Base-by-base conservation (phyloP, 2,329 filamentous ascomycete genomes). In the Aureobasidium sp. region DNA sequence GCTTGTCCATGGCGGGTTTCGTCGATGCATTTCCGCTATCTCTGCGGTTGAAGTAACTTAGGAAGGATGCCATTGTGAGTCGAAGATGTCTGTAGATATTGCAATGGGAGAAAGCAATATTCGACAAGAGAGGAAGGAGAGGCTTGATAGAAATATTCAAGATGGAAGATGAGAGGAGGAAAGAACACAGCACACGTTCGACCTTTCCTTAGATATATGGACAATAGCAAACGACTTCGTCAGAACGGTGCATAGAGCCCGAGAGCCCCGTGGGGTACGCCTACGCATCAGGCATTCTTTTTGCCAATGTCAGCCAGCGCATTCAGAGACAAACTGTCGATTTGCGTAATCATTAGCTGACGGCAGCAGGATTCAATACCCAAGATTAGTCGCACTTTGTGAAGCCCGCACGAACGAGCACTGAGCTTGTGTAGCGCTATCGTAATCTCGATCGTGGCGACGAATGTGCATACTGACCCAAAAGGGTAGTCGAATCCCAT, bases 31-130 rank as follows among this genome's bases (percentile, higher is more conserved):
- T 57, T n/a, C 59, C 59, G 48, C 42, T 50, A 41, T 61, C 59
- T 53, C 45, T 61, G 59, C 59, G 59, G 42, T 54, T 61, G 59
- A 61, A 61, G 39, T 61, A 61, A 48, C 49, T 61, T 16, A 61
- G 30, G 42, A 61, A 61, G 42, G 59, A 61, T 21, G 58, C 39
- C 59, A 61, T 61, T 53, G 48, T 54, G 39, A 47, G 13, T 42
- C 39, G 11, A 21, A 37, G n/a, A 10, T 48, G 45, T 48, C 21
- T 57, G 37, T 36, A 27, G 53, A 57, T 16, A 45, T 44, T 57
- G 53, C 41, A 57, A 44, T 32, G 41, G 37, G 30, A n/a, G 27
- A 32, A 44, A 11, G 41, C 47, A 50, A 42, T 41, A 59, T 21
- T 48, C 55, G 29, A 48, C 21, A 59, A 30, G 45, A 34, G 42